A percentile compares a stretch with the other conserved stretches of the same genome.
Conservation (phyloP, 495 filamentous ascomycete species). For the Xylaria curta region DNA sequence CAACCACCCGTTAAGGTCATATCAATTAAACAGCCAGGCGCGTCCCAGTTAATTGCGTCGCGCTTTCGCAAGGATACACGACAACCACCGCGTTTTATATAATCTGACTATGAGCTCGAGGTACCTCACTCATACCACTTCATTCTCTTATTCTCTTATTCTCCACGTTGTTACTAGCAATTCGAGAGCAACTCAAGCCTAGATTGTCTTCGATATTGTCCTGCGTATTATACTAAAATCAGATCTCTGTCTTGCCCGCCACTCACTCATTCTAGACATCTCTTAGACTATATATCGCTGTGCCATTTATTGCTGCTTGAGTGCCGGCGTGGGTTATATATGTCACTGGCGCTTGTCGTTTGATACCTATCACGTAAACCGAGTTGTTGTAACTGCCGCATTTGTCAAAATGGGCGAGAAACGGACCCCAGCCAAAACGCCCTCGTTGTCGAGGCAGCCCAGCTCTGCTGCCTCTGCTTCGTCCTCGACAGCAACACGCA, state of each 20-base stretch:
- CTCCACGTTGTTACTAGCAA: neutral
- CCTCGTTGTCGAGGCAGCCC: constrained; percentile 48
- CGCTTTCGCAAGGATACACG: constrained; percentile 5
- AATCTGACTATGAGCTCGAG: neutral
- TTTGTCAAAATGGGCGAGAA: constrained; percentile 38
- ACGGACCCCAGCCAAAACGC: constrained; percentile 52
- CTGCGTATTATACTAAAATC: neutral
- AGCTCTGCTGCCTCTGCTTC: constrained; percentile 39
- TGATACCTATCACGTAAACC: neutral
- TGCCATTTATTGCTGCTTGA: neutral
- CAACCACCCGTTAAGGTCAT: neutral
- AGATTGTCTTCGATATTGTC: neutral
- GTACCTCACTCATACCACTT: neutral
- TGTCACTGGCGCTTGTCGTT: neutral
- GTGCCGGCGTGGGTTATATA: constrained; percentile 5
- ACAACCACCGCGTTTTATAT: constrained; percentile 16
- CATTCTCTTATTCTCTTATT: neutral
- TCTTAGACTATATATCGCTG: neutral
- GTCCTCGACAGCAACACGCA: constrained; percentile 50
- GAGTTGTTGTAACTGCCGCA: neutral
- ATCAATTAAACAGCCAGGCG: constrained; percentile 12
- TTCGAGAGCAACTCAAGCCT: neutral
- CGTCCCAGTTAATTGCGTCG: constrained; percentile 17
- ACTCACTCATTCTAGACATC: neutral
- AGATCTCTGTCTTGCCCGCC: neutral